Conservation (phyloP, 192 early-diverging fungal genomes). For the Gigaspora rosea region DNA sequence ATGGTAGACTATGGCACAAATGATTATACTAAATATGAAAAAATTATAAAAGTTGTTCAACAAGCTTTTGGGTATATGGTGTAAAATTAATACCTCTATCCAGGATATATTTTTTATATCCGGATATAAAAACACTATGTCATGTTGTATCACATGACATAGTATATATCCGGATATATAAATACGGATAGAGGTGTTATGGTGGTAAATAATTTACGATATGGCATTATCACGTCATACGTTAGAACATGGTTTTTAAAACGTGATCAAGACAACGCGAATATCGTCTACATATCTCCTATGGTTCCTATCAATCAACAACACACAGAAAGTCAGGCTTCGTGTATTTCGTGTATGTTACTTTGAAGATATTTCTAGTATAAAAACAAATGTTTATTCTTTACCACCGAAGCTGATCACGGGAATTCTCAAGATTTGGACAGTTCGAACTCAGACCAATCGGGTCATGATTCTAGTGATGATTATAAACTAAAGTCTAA, state of each 20-base stretch:
- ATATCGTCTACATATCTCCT: slow-evolving; percentile 28
- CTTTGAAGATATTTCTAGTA: slow-evolving; percentile 13
- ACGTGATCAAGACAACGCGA: not conserved
- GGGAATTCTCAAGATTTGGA: slow-evolving; percentile 1
- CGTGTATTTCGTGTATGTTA: slow-evolving; percentile 3
- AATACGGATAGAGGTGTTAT: no score
- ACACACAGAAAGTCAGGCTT: slow-evolving; percentile 8
- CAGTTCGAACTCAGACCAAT: not conserved
- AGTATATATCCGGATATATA: no score
- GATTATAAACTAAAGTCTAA: not conserved
- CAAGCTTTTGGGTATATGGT: slow-evolving; percentile 37
- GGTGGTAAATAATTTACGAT: slow-evolving; percentile 33
- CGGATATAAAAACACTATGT: no score
- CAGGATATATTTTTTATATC: no score
- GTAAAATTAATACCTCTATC: no score
- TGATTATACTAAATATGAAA: slow-evolving; percentile 1
- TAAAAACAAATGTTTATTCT: not conserved
- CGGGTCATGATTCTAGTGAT: not conserved
- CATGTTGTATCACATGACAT: no score
- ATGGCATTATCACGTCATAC: slow-evolving; percentile 32
- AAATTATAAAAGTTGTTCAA: not conserved
- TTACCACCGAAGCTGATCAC: slow-evolving; percentile 6
- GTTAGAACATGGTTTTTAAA: slow-evolving; percentile 37
- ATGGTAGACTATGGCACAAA: not conserved
- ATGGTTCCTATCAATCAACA: slow-evolving; percentile 16